These are phyloP conservation scores for Primulina eburnea DNA, from an alignment of 257 asterid genomes.

Conservation along the genomic window DNA sequence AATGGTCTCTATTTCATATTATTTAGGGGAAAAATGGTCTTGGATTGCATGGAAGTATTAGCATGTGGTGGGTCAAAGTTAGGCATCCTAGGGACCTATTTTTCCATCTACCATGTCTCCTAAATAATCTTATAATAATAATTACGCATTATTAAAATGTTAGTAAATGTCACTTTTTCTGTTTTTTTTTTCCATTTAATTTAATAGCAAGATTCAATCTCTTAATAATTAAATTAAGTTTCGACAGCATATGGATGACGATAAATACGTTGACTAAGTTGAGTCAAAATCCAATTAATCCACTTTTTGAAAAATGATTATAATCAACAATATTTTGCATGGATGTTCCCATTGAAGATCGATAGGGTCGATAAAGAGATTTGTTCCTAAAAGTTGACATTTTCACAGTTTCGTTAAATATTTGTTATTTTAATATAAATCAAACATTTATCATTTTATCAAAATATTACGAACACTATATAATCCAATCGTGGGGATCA, in stretches of 20 bases:
- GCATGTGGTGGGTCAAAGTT: conserved; percentile 10
- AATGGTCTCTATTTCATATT: not conserved
- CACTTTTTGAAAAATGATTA: too few relatives aligned
- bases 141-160: too few relatives aligned
- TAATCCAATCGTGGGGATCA: rapidly evolving
- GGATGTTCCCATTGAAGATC: too few relatives aligned
- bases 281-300: too few relatives aligned
- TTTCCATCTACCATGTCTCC: not conserved
- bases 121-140: not conserved
- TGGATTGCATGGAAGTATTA: not conserved
- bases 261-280: not conserved
- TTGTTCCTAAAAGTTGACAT: too few relatives aligned
- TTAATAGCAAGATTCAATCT: not conserved
- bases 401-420: too few relatives aligned
- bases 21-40: not conserved
- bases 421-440: too few relatives aligned
- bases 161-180: not conserved
- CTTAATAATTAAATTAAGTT: not conserved
- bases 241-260: not conserved
- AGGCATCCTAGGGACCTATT: not conserved
- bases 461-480: too few relatives aligned
- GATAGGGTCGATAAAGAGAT: too few relatives aligned
- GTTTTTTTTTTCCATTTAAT: not conserved
- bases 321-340: too few relatives aligned
- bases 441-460: too few relatives aligned